Evolutionary conservation across 2,329 filamentous ascomycete genomes (phyloP), one percentile per base, ranked within the genome.

Genomic region (Curvularia sp.): DNA sequence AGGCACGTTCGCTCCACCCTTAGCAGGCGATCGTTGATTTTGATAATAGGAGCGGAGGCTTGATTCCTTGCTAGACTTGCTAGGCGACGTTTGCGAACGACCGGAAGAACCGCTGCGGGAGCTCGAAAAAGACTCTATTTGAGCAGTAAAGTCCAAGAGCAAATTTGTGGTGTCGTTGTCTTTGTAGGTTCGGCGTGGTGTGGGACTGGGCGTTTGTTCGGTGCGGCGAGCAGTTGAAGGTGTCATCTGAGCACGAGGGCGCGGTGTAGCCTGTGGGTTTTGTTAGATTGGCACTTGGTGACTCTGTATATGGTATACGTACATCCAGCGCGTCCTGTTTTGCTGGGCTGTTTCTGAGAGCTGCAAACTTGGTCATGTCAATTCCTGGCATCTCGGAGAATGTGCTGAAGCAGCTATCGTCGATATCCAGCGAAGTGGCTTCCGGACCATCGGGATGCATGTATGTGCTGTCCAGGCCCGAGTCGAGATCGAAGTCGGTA

Each of bases 121-220:
- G 49, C 76, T 64, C 57, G 79, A 80, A 55, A 85, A 83, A 10
- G 82, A 81, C 65, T 86, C 85, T 58, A 89, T 83, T 67, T 93
- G 91, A 58, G 95, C 91, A 0, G 92, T 96, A 68, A 97, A 96
- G 73, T 98, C 95, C 66, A 92, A 83, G 44, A 97, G 84, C 33
- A 97, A 83, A 69, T 91, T 96, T 15, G 90, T 90, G 3, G 89
- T 91, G 70, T 90, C 84, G 26, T 79, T 79, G 8, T 80, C 77
- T 75, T 76, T 77, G 43, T 79, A 81, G 64, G 80, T 77, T 49
- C 79, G 77, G 61, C 84, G 82, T 42, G 87, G 81, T 74, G 86
- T 83, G n/a, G 81, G 81, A 4, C 82, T 82, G 18, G 80, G 80
- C 12, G 79, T 81, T 35, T 77, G 75, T 44, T 78, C 70, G 22